Conservation (phyloP, 768 basidiomycete species). For the Phanerodontia chrysosporium region DNA sequence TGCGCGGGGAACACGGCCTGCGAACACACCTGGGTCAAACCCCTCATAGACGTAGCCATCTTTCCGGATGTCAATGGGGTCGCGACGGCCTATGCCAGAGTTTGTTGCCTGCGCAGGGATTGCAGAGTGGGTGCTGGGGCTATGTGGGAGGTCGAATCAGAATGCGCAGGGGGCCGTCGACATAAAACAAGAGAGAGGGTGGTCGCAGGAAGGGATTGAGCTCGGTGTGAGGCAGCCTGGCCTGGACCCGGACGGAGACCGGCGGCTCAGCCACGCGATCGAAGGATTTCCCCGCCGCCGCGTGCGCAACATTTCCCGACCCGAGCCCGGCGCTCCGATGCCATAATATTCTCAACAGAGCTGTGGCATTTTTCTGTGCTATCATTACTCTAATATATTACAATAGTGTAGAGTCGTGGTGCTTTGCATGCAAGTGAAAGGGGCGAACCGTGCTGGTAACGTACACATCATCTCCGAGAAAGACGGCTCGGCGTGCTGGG, state of each 20-base stretch:
- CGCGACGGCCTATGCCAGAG: not conserved
- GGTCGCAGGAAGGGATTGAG: not conserved
- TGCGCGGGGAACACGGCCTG: not conserved
- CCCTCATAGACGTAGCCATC: slow-evolving; percentile 92
- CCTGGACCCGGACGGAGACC: not conserved
- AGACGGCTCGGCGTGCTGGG: slow-evolving; percentile 60
- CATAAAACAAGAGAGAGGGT: not conserved
- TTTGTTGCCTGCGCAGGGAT: not conserved
- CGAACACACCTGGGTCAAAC: slow-evolving; percentile 76
- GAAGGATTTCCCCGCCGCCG: not conserved
- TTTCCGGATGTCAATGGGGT: not conserved
- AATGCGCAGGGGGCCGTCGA: not conserved
- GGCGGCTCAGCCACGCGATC: slow-evolving; percentile 1
- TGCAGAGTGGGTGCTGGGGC: not conserved
- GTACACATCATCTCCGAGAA: slow-evolving; percentile 2
- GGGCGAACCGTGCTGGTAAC: not conserved
- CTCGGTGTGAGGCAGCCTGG: not conserved
- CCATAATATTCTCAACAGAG: not conserved
- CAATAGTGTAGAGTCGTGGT: not conserved
- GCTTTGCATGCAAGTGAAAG: not conserved
- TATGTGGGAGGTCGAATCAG: not conserved
- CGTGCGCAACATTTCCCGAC: not conserved
- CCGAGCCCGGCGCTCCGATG: not conserved
- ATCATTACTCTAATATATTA: not conserved
- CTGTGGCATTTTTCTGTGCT: not conserved